Conservation (phyloP, 2,329 filamentous ascomycete genomes). For the Cordyceps cateniannulata region DNA sequence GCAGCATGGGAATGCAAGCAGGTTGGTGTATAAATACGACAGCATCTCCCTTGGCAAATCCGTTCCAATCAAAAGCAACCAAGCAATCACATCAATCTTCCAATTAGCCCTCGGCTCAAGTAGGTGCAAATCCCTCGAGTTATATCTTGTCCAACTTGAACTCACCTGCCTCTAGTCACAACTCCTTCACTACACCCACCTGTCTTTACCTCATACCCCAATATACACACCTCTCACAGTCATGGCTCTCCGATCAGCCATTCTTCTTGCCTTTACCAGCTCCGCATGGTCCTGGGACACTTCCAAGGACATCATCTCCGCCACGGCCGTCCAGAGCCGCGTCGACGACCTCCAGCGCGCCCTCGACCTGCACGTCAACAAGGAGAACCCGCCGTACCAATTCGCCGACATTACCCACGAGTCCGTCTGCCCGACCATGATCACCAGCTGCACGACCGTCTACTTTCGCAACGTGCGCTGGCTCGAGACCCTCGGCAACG, state of each 20-base stretch:
- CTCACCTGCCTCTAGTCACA: too few relatives aligned
- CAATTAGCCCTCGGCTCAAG: too few relatives aligned
- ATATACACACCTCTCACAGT: not conserved
- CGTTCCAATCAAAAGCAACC: too few relatives aligned
- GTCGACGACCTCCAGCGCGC: not conserved
- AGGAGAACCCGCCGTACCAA: not conserved
- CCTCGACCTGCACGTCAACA: not conserved
- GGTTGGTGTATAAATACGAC: too few relatives aligned
- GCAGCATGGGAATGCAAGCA: too few relatives aligned
- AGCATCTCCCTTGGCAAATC: too few relatives aligned
- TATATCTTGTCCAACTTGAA: too few relatives aligned
- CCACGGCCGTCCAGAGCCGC: not conserved
- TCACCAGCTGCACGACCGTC: not conserved
- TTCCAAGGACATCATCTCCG: not conserved
- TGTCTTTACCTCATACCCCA: too few relatives aligned
- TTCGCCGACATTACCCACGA: not conserved
- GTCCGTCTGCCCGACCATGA: not conserved
- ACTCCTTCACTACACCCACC: too few relatives aligned
- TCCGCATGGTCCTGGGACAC: not conserved
- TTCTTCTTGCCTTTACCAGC: not conserved
- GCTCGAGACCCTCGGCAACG: not conserved
- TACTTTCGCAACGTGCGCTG: not conserved
- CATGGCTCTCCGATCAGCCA: not conserved
- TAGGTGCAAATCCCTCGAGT: too few relatives aligned
- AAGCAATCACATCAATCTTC: too few relatives aligned